Evolutionary conservation across 2,329 filamentous ascomycete species (phyloP), one percentile per base, ranked within the genome.

Genomic region (Colletotrichum camelliae): DNA sequence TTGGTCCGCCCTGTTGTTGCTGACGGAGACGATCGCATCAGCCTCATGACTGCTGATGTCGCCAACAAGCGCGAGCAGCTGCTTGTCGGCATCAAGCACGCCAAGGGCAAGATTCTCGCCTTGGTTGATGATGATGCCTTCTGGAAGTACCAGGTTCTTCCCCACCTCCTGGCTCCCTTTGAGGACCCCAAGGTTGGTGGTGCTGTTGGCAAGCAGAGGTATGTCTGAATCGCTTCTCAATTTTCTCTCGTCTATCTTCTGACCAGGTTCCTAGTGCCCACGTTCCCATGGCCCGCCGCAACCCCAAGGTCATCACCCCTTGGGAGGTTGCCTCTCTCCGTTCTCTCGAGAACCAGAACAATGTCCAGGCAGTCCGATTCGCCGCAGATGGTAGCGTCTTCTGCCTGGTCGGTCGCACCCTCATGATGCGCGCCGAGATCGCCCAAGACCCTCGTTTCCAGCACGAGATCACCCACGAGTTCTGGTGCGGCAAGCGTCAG

Each of bases 71-170:
- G 81, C 1, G 60, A 29, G 7, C 82, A 83, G 70, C 74, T 82
- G 7, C 74, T 79, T 3, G 37, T 24, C 1, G 81, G 81, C 0
- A 79, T 82, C 37, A 75, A 77, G 15, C 21, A 57, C 5, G 76
- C 77, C 31, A 73, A 12, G 8, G 81, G 81, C 8, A 61, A 55
- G 3, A 79, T 83, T 6, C 15, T 82, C 2, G 79, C 79, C 1
- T 43, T 82, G 1, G 81, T 80, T 2, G 82, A 83, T 7, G 82
- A 82, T n/a, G 81, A 83, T 39, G 79, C 79, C 27, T 76, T 76
- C 18, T 82, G 80, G 79, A 70, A 60, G 5, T 66, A 69, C 1
- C 2, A 58, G 0, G 31, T 79, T 1, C 67, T 83, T 2, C 67
- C 43, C 1, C 65, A 80, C 24, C 74, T 83, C 4, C 74, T 83